Conservation (phyloP, 2,329 filamentous ascomycete genomes). For the Cercospora citrullina region DNA sequence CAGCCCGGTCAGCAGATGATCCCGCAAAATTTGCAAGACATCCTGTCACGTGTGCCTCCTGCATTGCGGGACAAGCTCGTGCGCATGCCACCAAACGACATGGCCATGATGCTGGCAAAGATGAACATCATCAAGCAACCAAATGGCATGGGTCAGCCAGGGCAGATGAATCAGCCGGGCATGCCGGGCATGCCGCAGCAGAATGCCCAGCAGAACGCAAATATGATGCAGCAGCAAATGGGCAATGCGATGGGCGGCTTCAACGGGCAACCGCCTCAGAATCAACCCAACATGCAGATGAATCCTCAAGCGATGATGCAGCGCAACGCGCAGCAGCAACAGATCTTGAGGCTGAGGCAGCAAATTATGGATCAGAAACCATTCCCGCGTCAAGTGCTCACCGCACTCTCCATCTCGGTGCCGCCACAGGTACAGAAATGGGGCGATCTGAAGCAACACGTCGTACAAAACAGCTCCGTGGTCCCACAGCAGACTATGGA, state of each 20-base stretch:
- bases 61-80: constrained; percentile 25
- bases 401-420: constrained; percentile 33
- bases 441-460: constrained; percentile 59
- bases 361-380: constrained; percentile 24
- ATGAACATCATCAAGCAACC: constrained; percentile 13
- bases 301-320: constrained; percentile 16
- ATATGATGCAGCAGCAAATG: constrained; percentile 23
- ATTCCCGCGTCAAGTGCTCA: constrained; percentile 22
- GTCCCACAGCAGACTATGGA: constrained; percentile 44
- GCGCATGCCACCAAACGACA: constrained; percentile 21
- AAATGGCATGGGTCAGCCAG: constrained; percentile 10
- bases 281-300: constrained; percentile 21
- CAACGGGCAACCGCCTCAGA: constrained; percentile 24
- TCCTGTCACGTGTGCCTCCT: constrained; percentile 22
- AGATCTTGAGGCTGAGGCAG: constrained; percentile 16
- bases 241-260: constrained; percentile 26
- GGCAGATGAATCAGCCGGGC: constrained; percentile 19
- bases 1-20: constrained; percentile 25
- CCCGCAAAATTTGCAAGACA: constrained; percentile 15
- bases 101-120: constrained; percentile 18
- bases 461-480: constrained; percentile 47
- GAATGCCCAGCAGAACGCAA: constrained; percentile 10
- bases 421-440: constrained; percentile 56
- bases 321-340: constrained; percentile 21
- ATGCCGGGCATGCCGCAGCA: constrained; percentile 20